Evolutionary conservation across 306 rosid genomes (phyloP), one percentile per base, ranked within the genome.

Genomic region (Cicer pinnatifidum): DNA sequence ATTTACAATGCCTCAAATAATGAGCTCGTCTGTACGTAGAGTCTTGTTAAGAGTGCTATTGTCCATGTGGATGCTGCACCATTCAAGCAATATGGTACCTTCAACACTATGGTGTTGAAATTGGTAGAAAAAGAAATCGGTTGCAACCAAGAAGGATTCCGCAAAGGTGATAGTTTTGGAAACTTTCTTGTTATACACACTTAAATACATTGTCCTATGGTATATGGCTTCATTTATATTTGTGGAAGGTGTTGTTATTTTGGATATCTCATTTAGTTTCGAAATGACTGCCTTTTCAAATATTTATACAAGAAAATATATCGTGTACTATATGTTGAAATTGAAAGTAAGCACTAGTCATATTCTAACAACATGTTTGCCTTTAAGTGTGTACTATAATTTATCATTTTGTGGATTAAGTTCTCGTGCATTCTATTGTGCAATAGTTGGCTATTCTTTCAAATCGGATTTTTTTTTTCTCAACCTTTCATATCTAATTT

Each of bases 31-130:
- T 47, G 89, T 1, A 86, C 89, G 17, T 85, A 86, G 75, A 86
- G 87, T 37, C 61, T 83, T 9, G 89, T 86, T 77, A 83, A 75
- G 63, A 57, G 87, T 83, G 87, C 89, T 48, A 86, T 86, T 71
- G 87, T 86, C 8, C 85, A 86, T 64, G 85, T 86, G 6, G 89
- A 86, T 86, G 89, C 85, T 45, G 87, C 87, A 15, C 89, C 89
- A 40, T 86, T 86, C 46, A 86, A 83, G 79, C 89, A 80, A 73
- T 86, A 73, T 86, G 89, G 89, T 86, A 86, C 52, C 85, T 86
- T 48, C 85, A 86, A 76, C 89, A 86, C 59, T 86, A 86, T 71
- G 89, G 87, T 60, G 85, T 86, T 71, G 89, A 86, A 7, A 28
- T 86, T 71, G 87, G 89, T 6, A 75, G 85, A 67, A 86, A 28